phyloP scores from a whole-genome alignment of 2,329 filamentous ascomycete species.

The Lecanosticta acicola region DNA sequence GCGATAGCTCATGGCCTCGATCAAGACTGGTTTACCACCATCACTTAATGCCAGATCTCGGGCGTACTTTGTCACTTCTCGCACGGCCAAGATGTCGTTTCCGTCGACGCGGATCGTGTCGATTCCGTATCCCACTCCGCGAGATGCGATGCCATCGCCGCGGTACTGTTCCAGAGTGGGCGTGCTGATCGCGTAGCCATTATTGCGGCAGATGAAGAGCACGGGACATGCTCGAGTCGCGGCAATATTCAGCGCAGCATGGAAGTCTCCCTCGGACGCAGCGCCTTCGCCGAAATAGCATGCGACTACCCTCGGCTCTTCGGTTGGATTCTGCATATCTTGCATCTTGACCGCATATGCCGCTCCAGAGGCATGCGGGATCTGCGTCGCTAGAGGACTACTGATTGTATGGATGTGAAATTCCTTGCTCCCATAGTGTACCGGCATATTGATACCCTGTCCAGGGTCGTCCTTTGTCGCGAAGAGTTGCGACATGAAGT shows the following conservation, averaged over 20 bases:
- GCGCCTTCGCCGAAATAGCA: slow-evolving; percentile 91
- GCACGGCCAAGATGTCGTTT: slow-evolving; percentile 88
- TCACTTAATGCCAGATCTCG: slow-evolving; percentile 71
- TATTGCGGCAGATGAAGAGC: slow-evolving; percentile 87
- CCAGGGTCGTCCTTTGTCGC: slow-evolving; percentile 77
- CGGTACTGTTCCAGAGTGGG: slow-evolving; percentile 87
- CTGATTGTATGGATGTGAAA: slow-evolving; percentile 86
- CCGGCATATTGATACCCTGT: slow-evolving; percentile 88
- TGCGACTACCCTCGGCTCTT: slow-evolving; percentile 63
- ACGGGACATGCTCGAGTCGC: slow-evolving; percentile 83
- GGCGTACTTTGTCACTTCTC: slow-evolving; percentile 72
- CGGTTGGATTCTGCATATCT: slow-evolving; percentile 62
- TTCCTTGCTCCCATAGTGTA: slow-evolving; percentile 83
- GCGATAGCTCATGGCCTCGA: slow-evolving; percentile 98
- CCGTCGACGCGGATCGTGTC: slow-evolving; percentile 88
- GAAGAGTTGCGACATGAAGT: slow-evolving; percentile 96
- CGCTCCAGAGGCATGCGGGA: slow-evolving; percentile 80
- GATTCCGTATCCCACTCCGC: slow-evolving; percentile 87
- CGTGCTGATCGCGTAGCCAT: slow-evolving; percentile 86
- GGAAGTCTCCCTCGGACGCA: slow-evolving; percentile 86
- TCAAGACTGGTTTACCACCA: slow-evolving; percentile 75
- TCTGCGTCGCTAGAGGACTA: slow-evolving; percentile 79
- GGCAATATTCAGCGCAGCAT: slow-evolving; percentile 84
- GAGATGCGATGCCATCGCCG: slow-evolving; percentile 81
- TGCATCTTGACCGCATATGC: slow-evolving; percentile 85